Conservation (phyloP, 2,329 filamentous ascomycete genomes). For the Elsinoe batatas region DNA sequence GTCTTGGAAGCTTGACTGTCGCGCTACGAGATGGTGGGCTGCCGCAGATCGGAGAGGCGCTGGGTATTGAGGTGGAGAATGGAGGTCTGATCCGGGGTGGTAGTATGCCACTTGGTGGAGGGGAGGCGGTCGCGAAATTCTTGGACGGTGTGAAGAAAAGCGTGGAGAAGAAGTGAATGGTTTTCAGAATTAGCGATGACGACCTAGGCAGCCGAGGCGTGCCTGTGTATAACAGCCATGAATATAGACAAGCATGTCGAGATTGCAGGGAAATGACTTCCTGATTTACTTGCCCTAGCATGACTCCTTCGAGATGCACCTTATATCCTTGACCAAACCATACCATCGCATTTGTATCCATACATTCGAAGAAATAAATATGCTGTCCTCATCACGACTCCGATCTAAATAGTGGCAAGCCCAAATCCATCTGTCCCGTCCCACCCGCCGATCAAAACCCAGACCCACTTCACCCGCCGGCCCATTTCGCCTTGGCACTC, state of each 20-base stretch:
- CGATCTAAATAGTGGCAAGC: too few relatives aligned
- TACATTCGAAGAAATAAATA: too few relatives aligned
- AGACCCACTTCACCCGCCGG: conserved; percentile 3
- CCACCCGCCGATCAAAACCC: not conserved
- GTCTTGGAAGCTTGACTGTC: conserved; percentile 71
- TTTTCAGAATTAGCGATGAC: not conserved
- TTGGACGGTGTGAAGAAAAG: conserved; percentile 77
- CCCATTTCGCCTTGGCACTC: not conserved
- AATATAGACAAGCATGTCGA: not conserved
- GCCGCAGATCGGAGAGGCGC: conserved; percentile 77
- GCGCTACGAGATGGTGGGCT: conserved; percentile 84
- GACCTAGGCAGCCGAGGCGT: too few relatives aligned
- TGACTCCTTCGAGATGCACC: too few relatives aligned
- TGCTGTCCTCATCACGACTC: too few relatives aligned
- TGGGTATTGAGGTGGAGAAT: conserved; percentile 71
- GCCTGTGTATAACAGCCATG: not conserved
- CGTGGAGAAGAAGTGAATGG: conserved; percentile 49
- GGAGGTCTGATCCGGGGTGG: conserved; percentile 72
- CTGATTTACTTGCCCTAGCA: too few relatives aligned
- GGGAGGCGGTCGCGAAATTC: conserved; percentile 83
- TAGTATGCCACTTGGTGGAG: conserved; percentile 75
- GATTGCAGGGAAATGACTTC: too few relatives aligned
- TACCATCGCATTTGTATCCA: too few relatives aligned
- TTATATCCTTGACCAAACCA: too few relatives aligned
- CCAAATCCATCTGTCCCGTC: not conserved